Conservation (phyloP, 2,329 filamentous ascomycete genomes). For the Penicillium sp. region DNA sequence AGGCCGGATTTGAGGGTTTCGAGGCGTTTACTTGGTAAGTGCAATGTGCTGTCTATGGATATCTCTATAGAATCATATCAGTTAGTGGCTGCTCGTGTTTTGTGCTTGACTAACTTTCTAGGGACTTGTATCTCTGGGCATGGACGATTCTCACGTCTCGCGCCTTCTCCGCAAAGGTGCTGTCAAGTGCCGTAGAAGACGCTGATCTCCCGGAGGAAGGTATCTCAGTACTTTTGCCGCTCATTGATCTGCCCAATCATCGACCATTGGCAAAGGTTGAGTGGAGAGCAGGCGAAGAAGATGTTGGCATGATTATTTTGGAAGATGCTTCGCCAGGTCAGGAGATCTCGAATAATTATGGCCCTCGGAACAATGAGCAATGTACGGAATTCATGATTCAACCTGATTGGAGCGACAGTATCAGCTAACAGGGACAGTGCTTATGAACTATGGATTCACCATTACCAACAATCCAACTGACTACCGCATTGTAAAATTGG, state of each 20-base stretch:
- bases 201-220: slow-evolving; percentile 53
- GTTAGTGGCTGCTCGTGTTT: not conserved
- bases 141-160: slow-evolving; percentile 46
- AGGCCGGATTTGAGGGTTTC: slow-evolving; percentile 30
- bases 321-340: slow-evolving; percentile 53
- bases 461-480: slow-evolving; percentile 45
- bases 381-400: slow-evolving; percentile 26
- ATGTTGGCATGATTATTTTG: slow-evolving; percentile 44
- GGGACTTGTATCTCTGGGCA: slow-evolving; percentile 49
- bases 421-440: slow-evolving; percentile 29
- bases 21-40: slow-evolving; percentile 42
- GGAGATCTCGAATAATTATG: slow-evolving; percentile 69
- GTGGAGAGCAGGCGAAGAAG: slow-evolving; percentile 54
- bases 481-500: slow-evolving; percentile 44
- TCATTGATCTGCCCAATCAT: slow-evolving; percentile 73
- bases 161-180: slow-evolving; percentile 45
- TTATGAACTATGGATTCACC: slow-evolving; percentile 50
- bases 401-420: not conserved
- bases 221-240: slow-evolving; percentile 67
- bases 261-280: slow-evolving; percentile 58
- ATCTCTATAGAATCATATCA: not conserved
- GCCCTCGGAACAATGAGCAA: slow-evolving; percentile 72
- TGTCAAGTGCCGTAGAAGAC: slow-evolving; percentile 36
- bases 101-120: slow-evolving; percentile 19
- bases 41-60: not conserved